Percentiles rank a stretch among this genome's conserved stretches.
Conservation (phyloP, 73 alveolate genomes). For the Halteria grandinella region DNA sequence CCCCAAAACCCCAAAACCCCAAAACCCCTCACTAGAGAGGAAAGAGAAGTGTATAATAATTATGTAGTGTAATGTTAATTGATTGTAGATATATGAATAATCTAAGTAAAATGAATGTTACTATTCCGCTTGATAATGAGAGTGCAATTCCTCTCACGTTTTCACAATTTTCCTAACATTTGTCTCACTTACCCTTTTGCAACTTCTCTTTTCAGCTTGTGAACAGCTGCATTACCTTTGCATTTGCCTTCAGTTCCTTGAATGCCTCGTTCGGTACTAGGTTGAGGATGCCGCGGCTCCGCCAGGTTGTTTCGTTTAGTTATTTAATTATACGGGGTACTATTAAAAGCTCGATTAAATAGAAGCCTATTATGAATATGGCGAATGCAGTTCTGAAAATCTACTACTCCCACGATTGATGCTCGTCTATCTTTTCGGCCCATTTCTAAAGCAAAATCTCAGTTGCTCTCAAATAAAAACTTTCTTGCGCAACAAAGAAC, state of each 20-base stretch:
- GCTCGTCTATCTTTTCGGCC: neutral
- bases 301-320: constrained; percentile 41
- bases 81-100: too few relatives aligned
- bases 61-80: too few relatives aligned
- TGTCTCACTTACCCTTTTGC: too few relatives aligned
- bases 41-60: neutral
- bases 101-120: too few relatives aligned
- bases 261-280: constrained; percentile 24
- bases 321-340: constrained; percentile 20
- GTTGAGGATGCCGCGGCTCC: constrained; percentile 39
- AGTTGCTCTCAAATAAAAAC: neutral
- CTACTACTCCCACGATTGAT: neutral
- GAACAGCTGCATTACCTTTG: constrained; percentile 4
- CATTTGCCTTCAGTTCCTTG: constrained; percentile 29
- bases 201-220: neutral
- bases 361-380: constrained; percentile 1
- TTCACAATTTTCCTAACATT: too few relatives aligned
- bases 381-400: neutral
- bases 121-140: too few relatives aligned
- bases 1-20: constrained; percentile 33
- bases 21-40: neutral
- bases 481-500: neutral
- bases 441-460: neutral
- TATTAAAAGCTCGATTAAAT: neutral
- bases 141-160: too few relatives aligned